Conservation (phyloP, 1,139 yeast genomes). For the Lodderomyces metapsilosis region DNA sequence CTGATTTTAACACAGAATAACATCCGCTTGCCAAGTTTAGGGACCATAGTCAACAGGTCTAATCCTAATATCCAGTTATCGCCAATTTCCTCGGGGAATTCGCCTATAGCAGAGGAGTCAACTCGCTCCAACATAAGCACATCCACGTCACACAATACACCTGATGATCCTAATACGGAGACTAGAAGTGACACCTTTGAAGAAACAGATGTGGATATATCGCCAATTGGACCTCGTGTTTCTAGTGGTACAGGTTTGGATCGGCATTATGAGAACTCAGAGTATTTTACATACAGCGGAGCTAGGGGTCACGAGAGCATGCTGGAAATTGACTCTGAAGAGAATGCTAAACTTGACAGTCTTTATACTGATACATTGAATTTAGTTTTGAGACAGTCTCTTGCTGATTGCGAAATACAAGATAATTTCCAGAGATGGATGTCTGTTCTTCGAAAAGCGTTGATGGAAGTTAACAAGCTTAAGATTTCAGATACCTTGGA, state of each 20-base stretch:
- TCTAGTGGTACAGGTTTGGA: constrained; percentile 12
- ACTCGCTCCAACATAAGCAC: constrained; percentile 15
- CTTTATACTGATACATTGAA: constrained; percentile 25
- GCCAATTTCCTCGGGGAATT: constrained; percentile 21
- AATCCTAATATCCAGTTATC: constrained; percentile 10
- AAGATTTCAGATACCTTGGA: constrained; percentile 72
- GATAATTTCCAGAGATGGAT: constrained; percentile 46
- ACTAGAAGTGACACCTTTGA: constrained; percentile 6
- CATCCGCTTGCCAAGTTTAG: constrained; percentile 24
- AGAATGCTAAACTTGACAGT: not conserved
- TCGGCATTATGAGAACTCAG: not conserved
- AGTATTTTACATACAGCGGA: constrained; percentile 9
- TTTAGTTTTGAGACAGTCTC: constrained; percentile 58
- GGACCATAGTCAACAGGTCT: constrained; percentile 11
- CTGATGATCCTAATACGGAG: constrained; percentile 8
- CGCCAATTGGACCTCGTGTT: constrained; percentile 12
- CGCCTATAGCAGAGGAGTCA: constrained; percentile 13
- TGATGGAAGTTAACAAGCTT: constrained; percentile 27
- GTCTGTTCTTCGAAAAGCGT: constrained; percentile 22
- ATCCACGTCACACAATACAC: constrained; percentile 9
- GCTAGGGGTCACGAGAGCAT: not conserved
- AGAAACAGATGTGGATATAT: constrained; percentile 10
- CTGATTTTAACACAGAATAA: constrained; percentile 26
- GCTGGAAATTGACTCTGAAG: not conserved
- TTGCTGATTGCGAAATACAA: constrained; percentile 52